phyloP scores from a whole-genome alignment of 106 monocot genomes.

The Agapanthus africanus region DNA sequence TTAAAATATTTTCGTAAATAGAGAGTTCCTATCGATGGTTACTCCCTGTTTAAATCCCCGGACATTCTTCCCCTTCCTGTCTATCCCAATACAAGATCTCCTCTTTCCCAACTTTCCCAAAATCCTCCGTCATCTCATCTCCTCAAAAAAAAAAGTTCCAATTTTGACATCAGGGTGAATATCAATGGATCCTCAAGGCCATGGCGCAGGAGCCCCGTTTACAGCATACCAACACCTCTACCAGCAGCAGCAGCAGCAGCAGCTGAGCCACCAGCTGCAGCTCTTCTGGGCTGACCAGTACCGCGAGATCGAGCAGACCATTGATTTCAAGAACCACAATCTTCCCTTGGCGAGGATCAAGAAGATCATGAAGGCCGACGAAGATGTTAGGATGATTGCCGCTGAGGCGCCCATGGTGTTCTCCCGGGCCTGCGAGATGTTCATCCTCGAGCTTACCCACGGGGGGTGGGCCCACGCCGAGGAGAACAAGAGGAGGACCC shows the following conservation, averaged over 20 bases:
- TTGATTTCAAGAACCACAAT: conserved; percentile 72
- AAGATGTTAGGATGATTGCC: conserved; percentile 70
- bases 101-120: no score
- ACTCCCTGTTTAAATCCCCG: no score
- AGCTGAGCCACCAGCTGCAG: conserved; percentile 28
- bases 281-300: conserved; percentile 70
- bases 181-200: conserved; percentile 31
- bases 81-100: neutral
- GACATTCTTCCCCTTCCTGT: neutral
- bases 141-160: no score
- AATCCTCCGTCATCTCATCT: no score
- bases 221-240: conserved; percentile 23
- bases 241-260: conserved; percentile 35
- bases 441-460: conserved; percentile 43
- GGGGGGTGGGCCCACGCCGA: conserved; percentile 37
- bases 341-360: conserved; percentile 66
- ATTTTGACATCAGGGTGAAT: no score
- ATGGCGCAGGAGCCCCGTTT: conserved; percentile 5
- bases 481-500: conserved; percentile 42
- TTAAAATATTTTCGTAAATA: no score
- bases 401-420: conserved; percentile 70
- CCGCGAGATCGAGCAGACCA: conserved; percentile 65
- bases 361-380: conserved; percentile 87
- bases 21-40: no score
- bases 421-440: conserved; percentile 40